phyloP scores from a whole-genome alignment of 2,329 filamentous ascomycete genomes.

The Venturia pyrina region DNA sequence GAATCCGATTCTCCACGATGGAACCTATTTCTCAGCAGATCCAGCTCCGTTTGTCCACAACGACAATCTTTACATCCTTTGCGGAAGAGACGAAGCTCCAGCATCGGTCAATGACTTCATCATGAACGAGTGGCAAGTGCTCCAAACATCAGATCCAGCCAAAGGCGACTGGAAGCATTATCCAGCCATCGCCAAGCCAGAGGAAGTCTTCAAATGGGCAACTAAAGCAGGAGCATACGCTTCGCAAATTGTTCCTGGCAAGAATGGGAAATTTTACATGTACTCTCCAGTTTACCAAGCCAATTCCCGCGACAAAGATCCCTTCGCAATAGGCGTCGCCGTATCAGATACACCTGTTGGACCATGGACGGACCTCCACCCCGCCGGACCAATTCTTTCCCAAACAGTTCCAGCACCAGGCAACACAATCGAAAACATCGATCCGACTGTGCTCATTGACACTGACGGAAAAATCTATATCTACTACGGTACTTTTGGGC shows the following conservation, averaged over 20 bases:
- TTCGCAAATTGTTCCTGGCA: slow-evolving; percentile 26
- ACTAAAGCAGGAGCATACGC: slow-evolving; percentile 26
- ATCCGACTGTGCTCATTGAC: slow-evolving; percentile 30
- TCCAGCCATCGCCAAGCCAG: slow-evolving; percentile 21
- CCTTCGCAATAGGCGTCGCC: slow-evolving; percentile 31
- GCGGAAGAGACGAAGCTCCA: slow-evolving; percentile 26
- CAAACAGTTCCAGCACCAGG: slow-evolving; percentile 22
- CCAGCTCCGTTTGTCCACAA: slow-evolving; percentile 30
- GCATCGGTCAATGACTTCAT: slow-evolving; percentile 23
- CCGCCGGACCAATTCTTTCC: slow-evolving; percentile 27
- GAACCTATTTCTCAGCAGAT: slow-evolving; percentile 30
- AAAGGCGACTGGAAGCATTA: slow-evolving; percentile 27
- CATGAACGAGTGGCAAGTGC: slow-evolving; percentile 31
- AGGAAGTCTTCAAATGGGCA: slow-evolving; percentile 28
- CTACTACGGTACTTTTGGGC: slow-evolving; percentile 31
- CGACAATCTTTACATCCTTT: slow-evolving; percentile 28
- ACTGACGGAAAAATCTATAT: slow-evolving; percentile 27
- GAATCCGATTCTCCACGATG: slow-evolving; percentile 30
- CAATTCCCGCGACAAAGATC: slow-evolving; percentile 20
- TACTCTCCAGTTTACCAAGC: slow-evolving; percentile 27
- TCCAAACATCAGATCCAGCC: slow-evolving; percentile 22
- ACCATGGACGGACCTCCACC: slow-evolving; percentile 28
- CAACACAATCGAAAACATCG: slow-evolving; percentile 32
- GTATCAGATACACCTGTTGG: slow-evolving; percentile 27
- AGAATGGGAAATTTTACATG: slow-evolving; percentile 28